Evolutionary conservation across 1,284 basidiomycete species (phyloP).

Genomic region (Ustilago cynodontis): DNA sequence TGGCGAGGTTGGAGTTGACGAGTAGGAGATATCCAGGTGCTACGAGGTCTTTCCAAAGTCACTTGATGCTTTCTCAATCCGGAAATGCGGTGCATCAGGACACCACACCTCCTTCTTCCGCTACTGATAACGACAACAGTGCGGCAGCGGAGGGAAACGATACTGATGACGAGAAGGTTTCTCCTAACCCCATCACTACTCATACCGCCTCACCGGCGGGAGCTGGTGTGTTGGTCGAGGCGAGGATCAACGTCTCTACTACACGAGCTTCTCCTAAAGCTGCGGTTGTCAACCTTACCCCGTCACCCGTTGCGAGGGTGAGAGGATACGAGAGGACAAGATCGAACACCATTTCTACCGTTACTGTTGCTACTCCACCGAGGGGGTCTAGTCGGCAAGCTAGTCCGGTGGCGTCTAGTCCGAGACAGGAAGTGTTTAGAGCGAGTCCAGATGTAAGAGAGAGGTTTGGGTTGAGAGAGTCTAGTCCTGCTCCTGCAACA

Average conservation of each 20-base stretch:
- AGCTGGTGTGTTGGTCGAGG: conserved; percentile 38
- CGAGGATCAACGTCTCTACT: conserved; percentile 39
- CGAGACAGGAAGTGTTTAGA: conserved; percentile 27
- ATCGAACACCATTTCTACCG: conserved; percentile 24
- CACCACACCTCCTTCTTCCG: neutral
- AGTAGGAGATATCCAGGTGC: conserved; percentile 22
- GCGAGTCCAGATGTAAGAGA: conserved; percentile 34
- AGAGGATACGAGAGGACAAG: conserved; percentile 17
- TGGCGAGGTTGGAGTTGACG: conserved; percentile 38
- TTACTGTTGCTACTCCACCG: conserved; percentile 7
- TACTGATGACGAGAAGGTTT: neutral
- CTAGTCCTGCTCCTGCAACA: conserved; percentile 6
- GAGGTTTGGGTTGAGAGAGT: conserved; percentile 33
- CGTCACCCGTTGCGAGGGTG: conserved; percentile 28
- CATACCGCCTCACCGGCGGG: neutral
- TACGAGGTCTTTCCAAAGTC: conserved; percentile 22
- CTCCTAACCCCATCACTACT: neutral
- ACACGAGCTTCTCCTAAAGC: conserved; percentile 35
- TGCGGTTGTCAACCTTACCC: conserved; percentile 19
- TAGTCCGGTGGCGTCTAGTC: neutral
- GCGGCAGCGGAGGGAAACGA: neutral
- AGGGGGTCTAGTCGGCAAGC: conserved; percentile 10
- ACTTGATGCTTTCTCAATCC: conserved; percentile 20
- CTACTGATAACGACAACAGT: neutral
- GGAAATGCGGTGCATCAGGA: neutral